Percentiles rank a stretch among this genome's conserved stretches.
These are phyloP conservation scores for Elongisporangium undulatum DNA, from an alignment of 352 stramenopile genomes.

Conservation along the genomic window DNA sequence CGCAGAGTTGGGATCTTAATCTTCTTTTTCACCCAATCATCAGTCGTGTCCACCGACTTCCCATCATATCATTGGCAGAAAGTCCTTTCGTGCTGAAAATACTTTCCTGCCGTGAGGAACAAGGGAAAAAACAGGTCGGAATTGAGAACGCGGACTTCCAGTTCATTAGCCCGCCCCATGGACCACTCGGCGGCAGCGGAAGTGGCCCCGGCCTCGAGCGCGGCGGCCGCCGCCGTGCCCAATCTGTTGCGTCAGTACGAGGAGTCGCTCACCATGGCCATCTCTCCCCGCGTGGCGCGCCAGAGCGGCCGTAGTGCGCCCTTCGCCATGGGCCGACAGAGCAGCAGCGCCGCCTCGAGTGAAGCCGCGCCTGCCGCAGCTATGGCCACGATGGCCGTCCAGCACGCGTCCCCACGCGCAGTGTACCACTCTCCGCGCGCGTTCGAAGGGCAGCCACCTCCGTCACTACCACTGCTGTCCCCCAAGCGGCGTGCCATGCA, in stretches of 20 bases:
- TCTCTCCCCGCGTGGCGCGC: conserved; percentile 15
- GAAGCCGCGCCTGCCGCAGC: background rate
- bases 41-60: background rate
- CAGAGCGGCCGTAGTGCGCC: background rate
- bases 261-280: conserved; percentile 32
- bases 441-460: conserved; percentile 31
- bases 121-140: background rate
- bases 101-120: background rate
- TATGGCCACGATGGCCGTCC: background rate
- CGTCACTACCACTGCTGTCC: conserved; percentile 48
- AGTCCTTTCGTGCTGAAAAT: background rate
- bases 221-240: conserved; percentile 5
- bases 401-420: conserved; percentile 39
- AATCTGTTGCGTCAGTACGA: conserved; percentile 48
- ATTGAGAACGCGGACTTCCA: background rate
- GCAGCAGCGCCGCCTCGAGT: background rate
- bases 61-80: background rate
- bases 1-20: background rate
- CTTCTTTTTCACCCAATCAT: background rate
- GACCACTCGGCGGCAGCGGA: background rate
- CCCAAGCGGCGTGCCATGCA: conserved; percentile 33
- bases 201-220: conserved; percentile 1
- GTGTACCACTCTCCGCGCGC: conserved; percentile 58
- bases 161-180: background rate
- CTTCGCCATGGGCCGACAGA: background rate